phyloP scores from a whole-genome alignment of 352 stramenopile genomes.

The Globisporangium heterothallicum region DNA sequence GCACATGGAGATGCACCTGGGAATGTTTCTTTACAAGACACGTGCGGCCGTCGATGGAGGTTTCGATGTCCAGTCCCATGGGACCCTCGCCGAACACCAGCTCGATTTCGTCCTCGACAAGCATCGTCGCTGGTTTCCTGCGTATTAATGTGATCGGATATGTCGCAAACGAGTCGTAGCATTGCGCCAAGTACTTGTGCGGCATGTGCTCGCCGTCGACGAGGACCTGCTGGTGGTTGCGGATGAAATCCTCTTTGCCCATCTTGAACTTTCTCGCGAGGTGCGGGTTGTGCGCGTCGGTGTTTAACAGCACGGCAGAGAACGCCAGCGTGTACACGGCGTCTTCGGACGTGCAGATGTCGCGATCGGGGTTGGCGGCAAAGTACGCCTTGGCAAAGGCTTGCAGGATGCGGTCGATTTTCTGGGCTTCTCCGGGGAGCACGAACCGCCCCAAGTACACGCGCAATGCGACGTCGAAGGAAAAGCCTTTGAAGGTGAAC shows the following conservation, averaged over 20 bases:
- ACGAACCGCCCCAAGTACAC: conserved; percentile 72
- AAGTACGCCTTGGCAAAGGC: conserved; percentile 71
- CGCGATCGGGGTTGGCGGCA: conserved; percentile 40
- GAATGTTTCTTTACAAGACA: conserved; percentile 60
- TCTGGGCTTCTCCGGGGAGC: conserved; percentile 70
- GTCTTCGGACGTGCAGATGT: conserved; percentile 66
- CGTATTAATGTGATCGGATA: conserved; percentile 57
- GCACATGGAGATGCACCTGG: conserved; percentile 12
- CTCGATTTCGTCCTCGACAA: conserved; percentile 57
- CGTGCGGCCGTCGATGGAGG: conserved; percentile 59
- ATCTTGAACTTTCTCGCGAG: conserved; percentile 69
- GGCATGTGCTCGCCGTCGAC: conserved; percentile 36
- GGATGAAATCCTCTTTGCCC: conserved; percentile 64
- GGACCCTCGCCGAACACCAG: conserved; percentile 50
- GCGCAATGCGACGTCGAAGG: conserved; percentile 62
- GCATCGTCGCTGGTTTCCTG: conserved; percentile 28
- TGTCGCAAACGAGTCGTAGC: conserved; percentile 58
- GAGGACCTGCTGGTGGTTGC: conserved; percentile 60
- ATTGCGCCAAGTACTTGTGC: conserved; percentile 40
- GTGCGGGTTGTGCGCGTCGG: conserved; percentile 69
- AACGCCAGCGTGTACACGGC: conserved; percentile 76
- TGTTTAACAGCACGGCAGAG: conserved; percentile 75
- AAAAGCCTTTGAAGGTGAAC: conserved; percentile 55
- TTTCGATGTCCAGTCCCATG: conserved; percentile 74
- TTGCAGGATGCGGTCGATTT: conserved; percentile 83